Conservation (phyloP, 1,139 yeast genomes). For the Kluyveromyces sp. region DNA sequence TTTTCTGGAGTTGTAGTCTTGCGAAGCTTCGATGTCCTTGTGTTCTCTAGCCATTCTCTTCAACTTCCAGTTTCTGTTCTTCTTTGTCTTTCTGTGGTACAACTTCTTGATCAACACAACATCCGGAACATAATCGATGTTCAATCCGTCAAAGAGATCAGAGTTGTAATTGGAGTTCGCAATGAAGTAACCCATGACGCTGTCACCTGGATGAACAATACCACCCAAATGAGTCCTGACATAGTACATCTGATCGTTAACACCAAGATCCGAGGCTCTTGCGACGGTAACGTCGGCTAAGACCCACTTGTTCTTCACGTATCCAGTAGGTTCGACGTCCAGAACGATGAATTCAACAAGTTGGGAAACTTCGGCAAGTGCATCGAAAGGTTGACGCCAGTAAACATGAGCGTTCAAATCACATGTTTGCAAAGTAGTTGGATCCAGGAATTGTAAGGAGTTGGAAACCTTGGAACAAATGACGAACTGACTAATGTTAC, state of each 20-base stretch:
- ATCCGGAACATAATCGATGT: constrained; percentile 64
- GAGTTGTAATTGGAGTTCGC: constrained; percentile 82
- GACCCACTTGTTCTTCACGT: constrained; percentile 70
- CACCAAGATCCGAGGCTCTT: constrained; percentile 78
- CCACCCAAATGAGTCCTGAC: constrained; percentile 91
- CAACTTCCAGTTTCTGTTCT: constrained; percentile 85
- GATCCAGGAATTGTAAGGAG: constrained; percentile 79
- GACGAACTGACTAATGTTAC: constrained; percentile 77
- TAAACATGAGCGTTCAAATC: constrained; percentile 71
- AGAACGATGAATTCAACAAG: constrained; percentile 83
- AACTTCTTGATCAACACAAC: constrained; percentile 87
- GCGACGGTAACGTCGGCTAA: constrained; percentile 88
- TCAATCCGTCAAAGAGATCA: constrained; percentile 67
- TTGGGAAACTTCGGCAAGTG: constrained; percentile 71
- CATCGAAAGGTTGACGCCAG: constrained; percentile 81
- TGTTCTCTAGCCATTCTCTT: constrained; percentile 98
- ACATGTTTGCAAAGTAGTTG: constrained; percentile 70
- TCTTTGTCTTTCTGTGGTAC: constrained; percentile 73
- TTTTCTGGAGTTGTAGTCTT: constrained; percentile 56
- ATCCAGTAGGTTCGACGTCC: constrained; percentile 92
- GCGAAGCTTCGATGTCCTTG: constrained; percentile 73
- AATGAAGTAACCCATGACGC: constrained; percentile 83
- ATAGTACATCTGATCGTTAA: constrained; percentile 71
- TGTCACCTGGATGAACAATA: constrained; percentile 91
- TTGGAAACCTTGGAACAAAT: constrained; percentile 80